Evolutionary conservation across 2,329 filamentous ascomycete genomes (phyloP).

Genomic region (Colletotrichum acutatum): DNA sequence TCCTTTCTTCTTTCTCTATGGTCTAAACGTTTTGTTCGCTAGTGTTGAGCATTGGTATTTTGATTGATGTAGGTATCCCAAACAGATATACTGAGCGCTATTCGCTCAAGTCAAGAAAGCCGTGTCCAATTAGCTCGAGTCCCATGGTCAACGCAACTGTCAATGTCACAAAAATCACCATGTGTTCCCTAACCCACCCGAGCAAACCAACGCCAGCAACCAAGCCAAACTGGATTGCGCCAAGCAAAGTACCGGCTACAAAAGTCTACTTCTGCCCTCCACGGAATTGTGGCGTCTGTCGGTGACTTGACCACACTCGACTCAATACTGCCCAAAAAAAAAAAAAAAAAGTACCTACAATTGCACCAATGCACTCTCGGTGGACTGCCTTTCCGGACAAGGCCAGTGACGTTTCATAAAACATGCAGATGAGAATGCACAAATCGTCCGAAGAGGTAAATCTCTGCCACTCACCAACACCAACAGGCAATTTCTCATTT

Average conservation of each 20-base stretch:
- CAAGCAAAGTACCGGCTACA: slow-evolving; percentile 2
- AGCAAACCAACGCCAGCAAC: not conserved
- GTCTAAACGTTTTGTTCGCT: not conserved
- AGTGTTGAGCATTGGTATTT: not conserved
- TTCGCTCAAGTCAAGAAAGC: not conserved
- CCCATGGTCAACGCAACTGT: slow-evolving; percentile 4
- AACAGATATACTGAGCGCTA: not conserved
- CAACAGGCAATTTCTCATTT: not conserved
- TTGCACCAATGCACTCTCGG: not conserved
- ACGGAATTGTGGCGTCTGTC: slow-evolving; percentile 8
- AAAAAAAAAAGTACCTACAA: not conserved
- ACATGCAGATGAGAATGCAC: not conserved
- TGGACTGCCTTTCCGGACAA: not conserved
- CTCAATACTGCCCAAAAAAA: not conserved
- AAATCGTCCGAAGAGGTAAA: not conserved
- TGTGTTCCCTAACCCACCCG: slow-evolving; percentile 21
- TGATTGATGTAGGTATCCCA: too few relatives aligned
- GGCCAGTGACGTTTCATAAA: not conserved
- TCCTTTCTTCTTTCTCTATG: not conserved
- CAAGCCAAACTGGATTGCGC: not conserved
- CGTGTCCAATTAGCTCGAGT: not conserved
- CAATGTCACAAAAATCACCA: not conserved
- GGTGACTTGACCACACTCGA: not conserved
- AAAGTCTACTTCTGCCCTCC: not conserved
- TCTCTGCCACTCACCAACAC: not conserved